Evolutionary conservation across 192 early-diverging fungal species (phyloP).

Genomic region (Martensiomyces pterosporus): DNA sequence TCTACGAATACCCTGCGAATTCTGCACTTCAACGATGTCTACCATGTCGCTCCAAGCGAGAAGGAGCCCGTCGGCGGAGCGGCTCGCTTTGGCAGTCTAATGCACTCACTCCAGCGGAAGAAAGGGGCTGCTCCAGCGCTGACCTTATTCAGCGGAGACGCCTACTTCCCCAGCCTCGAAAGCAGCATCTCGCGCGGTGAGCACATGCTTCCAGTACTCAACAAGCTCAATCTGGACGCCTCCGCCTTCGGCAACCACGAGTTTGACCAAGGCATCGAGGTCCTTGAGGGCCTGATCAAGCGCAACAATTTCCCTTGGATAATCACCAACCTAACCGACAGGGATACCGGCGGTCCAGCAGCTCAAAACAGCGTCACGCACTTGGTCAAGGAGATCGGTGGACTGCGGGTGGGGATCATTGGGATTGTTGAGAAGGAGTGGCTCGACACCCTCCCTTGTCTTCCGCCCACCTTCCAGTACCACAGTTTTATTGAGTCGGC

Average conservation of each 20-base stretch:
- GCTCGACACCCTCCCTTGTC: constrained; percentile 61
- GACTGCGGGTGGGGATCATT: constrained; percentile 61
- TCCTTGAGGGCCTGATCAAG: constrained; percentile 45
- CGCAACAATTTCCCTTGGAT: constrained; percentile 69
- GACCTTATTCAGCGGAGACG: constrained; percentile 63
- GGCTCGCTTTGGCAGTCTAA: constrained; percentile 52
- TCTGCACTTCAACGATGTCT: constrained; percentile 68
- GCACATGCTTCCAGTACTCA: constrained; percentile 62
- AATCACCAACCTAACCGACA: constrained; percentile 60
- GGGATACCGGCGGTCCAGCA: constrained; percentile 22
- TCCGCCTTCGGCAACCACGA: constrained; percentile 70
- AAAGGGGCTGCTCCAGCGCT: constrained; percentile 24
- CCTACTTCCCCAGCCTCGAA: constrained; percentile 65
- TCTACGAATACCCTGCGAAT: constrained; percentile 34
- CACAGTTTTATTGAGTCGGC: constrained; percentile 55
- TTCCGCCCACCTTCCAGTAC: constrained; percentile 57
- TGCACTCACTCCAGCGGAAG: constrained; percentile 38
- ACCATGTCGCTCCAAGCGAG: constrained; percentile 51
- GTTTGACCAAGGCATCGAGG: constrained; percentile 66
- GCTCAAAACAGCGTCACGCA: constrained; percentile 31
- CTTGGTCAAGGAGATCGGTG: constrained; percentile 47
- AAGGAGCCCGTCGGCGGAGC: constrained; percentile 63
- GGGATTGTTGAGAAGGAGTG: constrained; percentile 70
- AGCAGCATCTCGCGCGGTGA: constrained; percentile 59
- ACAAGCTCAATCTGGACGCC: constrained; percentile 55